Evolutionary conservation across 305 asterid genomes (phyloP), one percentile per base, ranked within the genome.

Genomic region (Fraxinus baroniana): DNA sequence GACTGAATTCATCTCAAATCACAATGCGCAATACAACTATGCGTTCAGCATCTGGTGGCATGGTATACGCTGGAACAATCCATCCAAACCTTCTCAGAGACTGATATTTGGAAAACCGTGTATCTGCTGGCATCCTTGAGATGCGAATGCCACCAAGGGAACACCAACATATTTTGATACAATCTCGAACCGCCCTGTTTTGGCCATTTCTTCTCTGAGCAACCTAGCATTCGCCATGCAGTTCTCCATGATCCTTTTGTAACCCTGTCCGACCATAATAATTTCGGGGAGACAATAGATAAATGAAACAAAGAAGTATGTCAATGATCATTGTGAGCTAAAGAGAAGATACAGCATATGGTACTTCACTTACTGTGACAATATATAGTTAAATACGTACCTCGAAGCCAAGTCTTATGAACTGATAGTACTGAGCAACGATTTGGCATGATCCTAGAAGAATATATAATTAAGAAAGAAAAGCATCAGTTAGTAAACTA

Each of bases 341-440:
- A 52, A 55, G 60, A 49, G 7, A 46, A 3, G 20, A 46, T 46
- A 15, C 20, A 49, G 60, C 18, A 15, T 4, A 49, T 60, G 71
- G 30, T 18, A 60, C 70, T 12, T 60, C 70, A 20, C 70, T 24
- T 60, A 60, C 28, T 60, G 12, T 60, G 15, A 60, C 20, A 18
- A 20, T 20, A 20, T 15, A 7, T 9, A 32, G 32, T 35, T n/a
- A 2, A 78, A 66, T 4, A 78, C 33, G 78, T 88, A 90, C 94
- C 88, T 92, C 92, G 85, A 90, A 89, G 44, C 94, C 95, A 82
- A 92, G 95, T 74, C 93, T 86, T 44, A 92, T 92, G 88, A 92
- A 92, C 87, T 92, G 95, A 82, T 92, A 88, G 82, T 92, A 92
- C 80, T 92, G 94, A 5, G 93, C 89, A 80, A 90, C 89, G 83